Evolutionary conservation across 129 eudicot genomes (phyloP).

Genomic region (Chrysanthemum lavandulifolium): DNA sequence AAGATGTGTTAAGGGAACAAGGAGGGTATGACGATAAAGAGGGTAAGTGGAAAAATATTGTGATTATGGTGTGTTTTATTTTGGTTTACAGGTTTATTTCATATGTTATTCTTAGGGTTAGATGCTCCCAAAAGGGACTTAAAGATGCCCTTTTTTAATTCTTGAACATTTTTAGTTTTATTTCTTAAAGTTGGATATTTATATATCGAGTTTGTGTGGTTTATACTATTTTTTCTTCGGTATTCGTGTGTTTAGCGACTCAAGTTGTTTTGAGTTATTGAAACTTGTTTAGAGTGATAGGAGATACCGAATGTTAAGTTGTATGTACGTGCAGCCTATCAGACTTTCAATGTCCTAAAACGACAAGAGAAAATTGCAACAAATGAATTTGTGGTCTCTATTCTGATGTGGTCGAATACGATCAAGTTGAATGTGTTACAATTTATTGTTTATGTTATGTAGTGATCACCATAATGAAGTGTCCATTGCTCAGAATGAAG

Average conservation of each 20-base stretch:
- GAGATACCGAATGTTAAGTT: too few relatives aligned
- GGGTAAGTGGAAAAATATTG: slow-evolving; percentile 80
- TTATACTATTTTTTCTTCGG: neutral
- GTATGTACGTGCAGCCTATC: too few relatives aligned
- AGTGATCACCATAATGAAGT: too few relatives aligned
- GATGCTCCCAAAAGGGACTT: slow-evolving; percentile 73
- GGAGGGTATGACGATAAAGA: slow-evolving; percentile 59
- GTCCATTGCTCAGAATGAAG: too few relatives aligned
- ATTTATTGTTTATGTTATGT: too few relatives aligned
- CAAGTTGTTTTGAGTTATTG: neutral
- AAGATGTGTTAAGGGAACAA: slow-evolving; percentile 71
- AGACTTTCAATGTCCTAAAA: too few relatives aligned
- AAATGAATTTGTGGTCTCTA: too few relatives aligned
- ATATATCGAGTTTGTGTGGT: slow-evolving; percentile 7
- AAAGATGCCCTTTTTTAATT: slow-evolving; percentile 31
- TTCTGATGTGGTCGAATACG: too few relatives aligned
- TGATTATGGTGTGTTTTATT: slow-evolving; percentile 78
- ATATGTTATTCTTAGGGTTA: slow-evolving; percentile 82
- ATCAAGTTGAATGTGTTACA: too few relatives aligned
- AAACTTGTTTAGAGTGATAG: neutral
- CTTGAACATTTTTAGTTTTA: slow-evolving; percentile 8
- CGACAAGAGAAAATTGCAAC: too few relatives aligned
- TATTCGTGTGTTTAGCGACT: neutral
- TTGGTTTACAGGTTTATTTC: slow-evolving; percentile 87
- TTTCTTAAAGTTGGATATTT: slow-evolving; percentile 5